phyloP scores from a whole-genome alignment of 2,329 filamentous ascomycete species.

The Claviceps purpurea region DNA sequence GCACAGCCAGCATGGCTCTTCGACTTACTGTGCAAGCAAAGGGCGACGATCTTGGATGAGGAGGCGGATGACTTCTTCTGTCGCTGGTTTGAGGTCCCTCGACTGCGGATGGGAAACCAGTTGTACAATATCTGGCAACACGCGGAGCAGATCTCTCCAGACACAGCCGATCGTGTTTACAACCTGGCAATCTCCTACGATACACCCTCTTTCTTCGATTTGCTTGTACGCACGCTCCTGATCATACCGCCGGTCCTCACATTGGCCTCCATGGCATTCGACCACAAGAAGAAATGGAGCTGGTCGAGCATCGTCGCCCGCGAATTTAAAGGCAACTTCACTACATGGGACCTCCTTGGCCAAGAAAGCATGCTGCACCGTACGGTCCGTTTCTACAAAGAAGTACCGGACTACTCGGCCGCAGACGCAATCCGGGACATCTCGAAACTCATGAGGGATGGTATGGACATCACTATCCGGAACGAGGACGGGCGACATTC shows the following conservation, averaged over 20 bases:
- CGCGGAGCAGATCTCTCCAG: not conserved
- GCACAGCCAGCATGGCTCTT: not conserved
- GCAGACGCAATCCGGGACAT: not conserved
- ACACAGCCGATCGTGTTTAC: not conserved
- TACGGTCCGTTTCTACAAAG: not conserved
- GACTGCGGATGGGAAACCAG: not conserved
- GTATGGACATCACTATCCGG: not conserved
- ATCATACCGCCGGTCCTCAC: not conserved
- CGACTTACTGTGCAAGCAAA: not conserved
- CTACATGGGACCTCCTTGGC: not conserved
- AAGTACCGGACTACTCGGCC: not conserved
- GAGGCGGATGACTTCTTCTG: not conserved
- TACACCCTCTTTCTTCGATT: not conserved
- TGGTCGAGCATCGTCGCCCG: not conserved
- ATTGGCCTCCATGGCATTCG: not conserved
- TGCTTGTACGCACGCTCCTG: not conserved
- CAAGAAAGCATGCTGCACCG: not conserved
- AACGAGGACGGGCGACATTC: not conserved
- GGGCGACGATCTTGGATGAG: not conserved
- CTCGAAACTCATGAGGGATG: not conserved
- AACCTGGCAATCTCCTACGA: not conserved
- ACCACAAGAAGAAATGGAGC: not conserved
- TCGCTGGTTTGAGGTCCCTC: not conserved
- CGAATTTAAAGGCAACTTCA: not conserved
- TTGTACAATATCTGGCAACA: not conserved